Base-by-base conservation (phyloP, 2,329 filamentous ascomycete genomes). In the Fusarium paranaense region DNA sequence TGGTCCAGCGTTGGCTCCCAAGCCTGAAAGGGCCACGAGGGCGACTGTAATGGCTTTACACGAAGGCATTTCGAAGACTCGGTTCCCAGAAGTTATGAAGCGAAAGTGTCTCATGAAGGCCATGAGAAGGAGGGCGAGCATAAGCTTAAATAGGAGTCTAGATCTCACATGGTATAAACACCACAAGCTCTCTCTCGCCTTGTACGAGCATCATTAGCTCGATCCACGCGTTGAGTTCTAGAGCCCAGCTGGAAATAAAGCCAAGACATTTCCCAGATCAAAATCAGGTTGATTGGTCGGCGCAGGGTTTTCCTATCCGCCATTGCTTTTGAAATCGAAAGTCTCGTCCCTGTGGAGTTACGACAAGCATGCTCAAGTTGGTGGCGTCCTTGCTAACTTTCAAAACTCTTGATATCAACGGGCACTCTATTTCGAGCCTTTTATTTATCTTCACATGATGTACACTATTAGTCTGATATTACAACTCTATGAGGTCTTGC, bases 401-500 rank as follows among this genome's bases (percentile, higher is more conserved):
- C 18, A 32, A 5, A 52, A n/a, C 25, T 52, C 27, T 32, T 30
- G 2, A 11, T 54, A 54, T 54, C 27, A 54, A 32, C 47, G 11
- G 18, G 18, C 11, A 54, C 27, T 54, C 47, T 57, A 57, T 58
- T 37, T 25, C 16, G 42, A 62, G 33, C 30, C 16, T 52, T 42
- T 25, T 52, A n/a, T 62, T 54, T 16, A 52, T 38, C 37, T 25
- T 38, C 18, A 45, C 25, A 18, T 52, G n/a, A 27, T 38, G 30
- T 32, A 22, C 35, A 62, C 20, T 52, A 62, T 56, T 52, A 54
- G 64, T 38, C 50, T 50, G n/a, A 27, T 25, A 45, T 60, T 45
- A 42, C 18, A 14, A 22, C 54, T 65, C 52, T 74, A 79, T 60
- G 62, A 69, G 11, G 71, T 67, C 70, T 79, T 79, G 30, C 72